A percentile compares a stretch with the other conserved stretches of the same genome.
phyloP scores from a whole-genome alignment of 2,329 filamentous ascomycete genomes.

The Daldinia sp. region DNA sequence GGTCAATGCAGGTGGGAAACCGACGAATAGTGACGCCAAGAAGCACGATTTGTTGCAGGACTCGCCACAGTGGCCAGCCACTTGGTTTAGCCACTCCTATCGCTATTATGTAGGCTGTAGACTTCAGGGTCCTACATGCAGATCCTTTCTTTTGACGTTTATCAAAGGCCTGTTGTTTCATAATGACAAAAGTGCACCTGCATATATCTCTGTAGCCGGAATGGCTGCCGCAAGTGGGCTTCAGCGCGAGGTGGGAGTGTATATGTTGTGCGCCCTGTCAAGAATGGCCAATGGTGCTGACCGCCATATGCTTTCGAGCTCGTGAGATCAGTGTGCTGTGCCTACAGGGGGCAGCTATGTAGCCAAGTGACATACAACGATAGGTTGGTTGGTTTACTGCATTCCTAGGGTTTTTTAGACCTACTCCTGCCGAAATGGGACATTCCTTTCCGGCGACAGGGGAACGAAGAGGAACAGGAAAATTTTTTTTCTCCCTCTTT shows the following conservation, averaged over 20 bases:
- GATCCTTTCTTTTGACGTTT: conserved; percentile 13
- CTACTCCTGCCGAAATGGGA: conserved; percentile 41
- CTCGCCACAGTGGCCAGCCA: conserved; percentile 40
- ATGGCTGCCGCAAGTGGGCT: conserved; percentile 23
- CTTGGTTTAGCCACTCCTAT: conserved; percentile 14
- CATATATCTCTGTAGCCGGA: conserved; percentile 27
- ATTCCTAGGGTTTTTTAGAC: conserved; percentile 31
- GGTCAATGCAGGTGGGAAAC: conserved; percentile 21
- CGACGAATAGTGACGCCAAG: conserved; percentile 36
- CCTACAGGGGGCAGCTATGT: conserved; percentile 35
- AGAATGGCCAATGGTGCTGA: conserved; percentile 28
- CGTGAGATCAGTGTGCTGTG: conserved; percentile 42
- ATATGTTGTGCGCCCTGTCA: conserved; percentile 21
- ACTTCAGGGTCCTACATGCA: conserved; percentile 20
- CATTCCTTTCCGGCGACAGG: conserved; percentile 35
- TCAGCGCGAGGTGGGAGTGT: conserved; percentile 23
- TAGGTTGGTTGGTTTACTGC: conserved; percentile 36
- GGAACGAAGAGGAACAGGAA: conserved; percentile 29
- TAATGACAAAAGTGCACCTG: conserved; percentile 33
- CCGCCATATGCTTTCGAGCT: conserved; percentile 36
- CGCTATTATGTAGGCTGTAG: conserved; percentile 21
- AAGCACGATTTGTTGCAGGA: conserved; percentile 31
- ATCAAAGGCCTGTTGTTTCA: conserved; percentile 18
- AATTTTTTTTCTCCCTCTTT: conserved; percentile 28
- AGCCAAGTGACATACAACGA: conserved; percentile 39